A percentile compares a stretch with the other conserved stretches of the same genome.
These are phyloP conservation scores for Colletotrichum sp. DNA, from an alignment of 2,329 filamentous ascomycete species.

Conservation along the genomic window DNA sequence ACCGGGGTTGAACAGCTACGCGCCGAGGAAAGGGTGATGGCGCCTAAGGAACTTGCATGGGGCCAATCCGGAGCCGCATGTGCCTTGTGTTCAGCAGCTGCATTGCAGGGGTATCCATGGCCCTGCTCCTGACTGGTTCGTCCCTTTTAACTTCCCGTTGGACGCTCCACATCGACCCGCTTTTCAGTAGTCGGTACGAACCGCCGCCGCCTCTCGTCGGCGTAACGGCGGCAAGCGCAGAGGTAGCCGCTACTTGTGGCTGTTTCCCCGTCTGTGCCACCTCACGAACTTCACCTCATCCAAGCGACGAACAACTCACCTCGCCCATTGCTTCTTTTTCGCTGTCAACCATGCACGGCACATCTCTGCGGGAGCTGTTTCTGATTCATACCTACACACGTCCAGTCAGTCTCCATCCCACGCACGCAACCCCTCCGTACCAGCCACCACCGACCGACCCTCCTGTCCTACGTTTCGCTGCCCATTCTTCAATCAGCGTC, in stretches of 20 bases:
- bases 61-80: slow-evolving; percentile 25
- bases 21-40: slow-evolving; percentile 25
- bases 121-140: slow-evolving; percentile 6
- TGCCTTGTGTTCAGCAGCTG: slow-evolving; percentile 22
- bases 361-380: neutral
- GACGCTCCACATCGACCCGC: neutral
- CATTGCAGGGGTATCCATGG: slow-evolving; percentile 9
- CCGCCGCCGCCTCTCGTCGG: neutral
- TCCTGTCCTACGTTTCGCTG: neutral
- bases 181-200: neutral
- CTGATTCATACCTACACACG: neutral
- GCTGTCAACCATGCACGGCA: neutral
- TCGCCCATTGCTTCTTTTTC: neutral
- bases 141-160: slow-evolving; percentile 20
- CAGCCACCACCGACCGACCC: neutral
- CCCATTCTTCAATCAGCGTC: neutral
- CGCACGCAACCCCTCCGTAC: neutral
- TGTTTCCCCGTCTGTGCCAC: slow-evolving; percentile 16
- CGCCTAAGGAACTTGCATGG: slow-evolving; percentile 25
- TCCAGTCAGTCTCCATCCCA: neutral
- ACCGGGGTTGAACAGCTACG: slow-evolving; percentile 22
- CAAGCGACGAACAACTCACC: neutral
- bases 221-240: neutral
- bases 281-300: slow-evolving; percentile 19
- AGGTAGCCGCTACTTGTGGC: slow-evolving; percentile 14